phyloP scores from a whole-genome alignment of 2,329 filamentous ascomycete species.

The Talaromyces sp. region DNA sequence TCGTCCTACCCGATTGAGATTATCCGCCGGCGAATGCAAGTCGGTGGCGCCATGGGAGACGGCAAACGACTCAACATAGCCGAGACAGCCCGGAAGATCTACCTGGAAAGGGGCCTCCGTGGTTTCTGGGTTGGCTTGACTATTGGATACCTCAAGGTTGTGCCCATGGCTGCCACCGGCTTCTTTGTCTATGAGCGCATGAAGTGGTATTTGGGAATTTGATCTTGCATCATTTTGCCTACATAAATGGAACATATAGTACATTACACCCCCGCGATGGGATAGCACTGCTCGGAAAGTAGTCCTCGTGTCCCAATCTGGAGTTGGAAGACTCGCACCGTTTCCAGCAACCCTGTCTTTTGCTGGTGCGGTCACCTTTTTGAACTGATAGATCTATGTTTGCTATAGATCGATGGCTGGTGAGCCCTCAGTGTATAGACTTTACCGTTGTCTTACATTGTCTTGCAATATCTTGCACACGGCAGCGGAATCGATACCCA shows the following conservation, averaged over 20 bases:
- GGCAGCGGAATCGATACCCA: neutral
- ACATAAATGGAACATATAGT: neutral
- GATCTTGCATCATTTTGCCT: neutral
- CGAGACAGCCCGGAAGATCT: slow-evolving; percentile 74
- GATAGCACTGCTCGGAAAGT: neutral
- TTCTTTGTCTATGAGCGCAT: slow-evolving; percentile 65
- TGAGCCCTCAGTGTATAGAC: neutral
- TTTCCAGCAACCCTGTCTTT: neutral
- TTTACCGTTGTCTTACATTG: neutral
- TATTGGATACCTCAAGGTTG: slow-evolving; percentile 91
- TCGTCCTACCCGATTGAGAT: slow-evolving; percentile 92
- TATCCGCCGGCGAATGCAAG: slow-evolving; percentile 88
- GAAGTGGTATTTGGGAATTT: slow-evolving; percentile 61
- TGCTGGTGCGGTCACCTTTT: neutral
- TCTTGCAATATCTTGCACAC: neutral
- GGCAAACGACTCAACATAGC: slow-evolving; percentile 70
- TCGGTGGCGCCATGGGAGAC: slow-evolving; percentile 89
- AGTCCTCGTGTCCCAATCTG: neutral
- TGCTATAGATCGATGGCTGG: neutral
- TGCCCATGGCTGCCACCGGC: slow-evolving; percentile 76
- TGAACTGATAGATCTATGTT: neutral
- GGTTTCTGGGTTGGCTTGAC: slow-evolving; percentile 92
- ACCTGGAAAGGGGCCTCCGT: slow-evolving; percentile 65
- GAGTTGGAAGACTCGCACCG: neutral
- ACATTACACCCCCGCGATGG: neutral